Percentiles rank a stretch among this genome's conserved stretches.
Conservation (phyloP, 768 basidiomycete species). For the Roridomyces roridus region DNA sequence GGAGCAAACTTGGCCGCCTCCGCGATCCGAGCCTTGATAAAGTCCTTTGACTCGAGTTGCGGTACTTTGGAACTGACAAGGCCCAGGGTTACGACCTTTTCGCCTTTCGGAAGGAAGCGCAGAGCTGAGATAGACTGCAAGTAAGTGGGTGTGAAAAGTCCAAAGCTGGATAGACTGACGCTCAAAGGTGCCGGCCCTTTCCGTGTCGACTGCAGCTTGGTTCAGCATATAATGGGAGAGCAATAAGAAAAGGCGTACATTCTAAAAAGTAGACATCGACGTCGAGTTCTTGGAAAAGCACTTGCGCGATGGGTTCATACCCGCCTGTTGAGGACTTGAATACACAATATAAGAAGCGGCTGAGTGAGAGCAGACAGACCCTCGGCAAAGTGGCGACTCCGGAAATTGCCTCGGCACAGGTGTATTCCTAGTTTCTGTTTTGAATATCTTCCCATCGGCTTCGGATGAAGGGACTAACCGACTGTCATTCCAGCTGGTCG, state of each 20-base stretch:
- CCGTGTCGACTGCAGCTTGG: conserved; percentile 35
- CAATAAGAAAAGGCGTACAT: conserved; percentile 24
- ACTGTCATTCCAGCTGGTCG: conserved; percentile 45
- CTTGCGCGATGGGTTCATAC: conserved; percentile 42
- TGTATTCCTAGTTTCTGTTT: conserved; percentile 30
- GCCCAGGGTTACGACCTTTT: conserved; percentile 26
- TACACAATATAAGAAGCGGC: background rate
- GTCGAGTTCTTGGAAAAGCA: conserved; percentile 45
- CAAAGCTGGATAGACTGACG: conserved; percentile 14
- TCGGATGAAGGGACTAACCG: conserved; percentile 20
- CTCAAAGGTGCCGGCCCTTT: conserved; percentile 46
- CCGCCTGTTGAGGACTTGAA: conserved; percentile 31
- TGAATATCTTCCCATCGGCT: background rate
- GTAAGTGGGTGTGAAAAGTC: too few species aligned
- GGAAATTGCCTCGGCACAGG: conserved; percentile 39
- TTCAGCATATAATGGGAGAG: background rate
- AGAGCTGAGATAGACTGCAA: conserved; percentile 33
- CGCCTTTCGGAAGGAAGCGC: conserved; percentile 35
- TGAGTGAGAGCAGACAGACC: background rate
- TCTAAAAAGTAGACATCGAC: conserved; percentile 47
- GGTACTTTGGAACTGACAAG: conserved; percentile 25
- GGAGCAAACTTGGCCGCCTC: conserved; percentile 28
- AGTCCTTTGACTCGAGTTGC: conserved; percentile 24
- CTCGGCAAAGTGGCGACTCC: conserved; percentile 44
- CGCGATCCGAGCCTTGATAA: conserved; percentile 21